phyloP scores from a whole-genome alignment of 2,329 filamentous ascomycete species.

The Dryadomyces sulphureus region DNA sequence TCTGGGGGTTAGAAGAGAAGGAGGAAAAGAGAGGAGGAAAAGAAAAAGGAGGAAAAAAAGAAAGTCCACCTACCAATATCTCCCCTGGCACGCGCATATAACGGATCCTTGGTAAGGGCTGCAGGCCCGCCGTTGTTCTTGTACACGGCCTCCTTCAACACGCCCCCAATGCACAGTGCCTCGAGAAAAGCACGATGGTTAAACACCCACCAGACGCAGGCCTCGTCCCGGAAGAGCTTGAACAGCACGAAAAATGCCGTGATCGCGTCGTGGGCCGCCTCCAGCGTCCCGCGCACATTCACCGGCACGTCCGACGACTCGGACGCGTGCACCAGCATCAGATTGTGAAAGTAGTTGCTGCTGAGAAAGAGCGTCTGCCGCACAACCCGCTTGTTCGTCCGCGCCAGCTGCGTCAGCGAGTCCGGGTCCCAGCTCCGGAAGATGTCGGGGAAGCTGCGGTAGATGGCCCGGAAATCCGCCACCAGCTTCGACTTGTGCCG shows the following conservation, averaged over 20 bases:
- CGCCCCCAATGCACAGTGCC: conserved; percentile 51
- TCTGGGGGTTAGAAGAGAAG: conserved; percentile 1
- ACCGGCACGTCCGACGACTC: conserved; percentile 48
- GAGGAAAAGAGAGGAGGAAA: neutral
- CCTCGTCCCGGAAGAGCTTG: conserved; percentile 52
- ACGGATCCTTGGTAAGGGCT: conserved; percentile 32
- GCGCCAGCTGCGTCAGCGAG: conserved; percentile 40
- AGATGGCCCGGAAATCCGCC: conserved; percentile 54
- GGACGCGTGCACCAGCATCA: conserved; percentile 64
- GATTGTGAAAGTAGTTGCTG: conserved; percentile 71
- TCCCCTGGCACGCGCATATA: conserved; percentile 42
- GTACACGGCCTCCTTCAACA: conserved; percentile 33
- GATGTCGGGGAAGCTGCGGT: conserved; percentile 55
- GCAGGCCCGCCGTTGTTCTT: conserved; percentile 31
- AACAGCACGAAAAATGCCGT: conserved; percentile 62
- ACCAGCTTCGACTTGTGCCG: conserved; percentile 57
- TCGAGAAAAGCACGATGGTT: conserved; percentile 70
- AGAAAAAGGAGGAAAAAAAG: neutral
- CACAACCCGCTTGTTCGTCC: conserved; percentile 48
- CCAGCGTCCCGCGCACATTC: conserved; percentile 55
- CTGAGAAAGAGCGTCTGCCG: conserved; percentile 64
- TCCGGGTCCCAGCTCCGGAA: conserved; percentile 55
- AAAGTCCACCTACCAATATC: conserved; percentile 46
- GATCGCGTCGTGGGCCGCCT: conserved; percentile 63
- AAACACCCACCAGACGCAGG: conserved; percentile 73